These are phyloP conservation scores for Citrullus colocynthis DNA, from an alignment of 306 rosid genomes.

Conservation along the genomic window DNA sequence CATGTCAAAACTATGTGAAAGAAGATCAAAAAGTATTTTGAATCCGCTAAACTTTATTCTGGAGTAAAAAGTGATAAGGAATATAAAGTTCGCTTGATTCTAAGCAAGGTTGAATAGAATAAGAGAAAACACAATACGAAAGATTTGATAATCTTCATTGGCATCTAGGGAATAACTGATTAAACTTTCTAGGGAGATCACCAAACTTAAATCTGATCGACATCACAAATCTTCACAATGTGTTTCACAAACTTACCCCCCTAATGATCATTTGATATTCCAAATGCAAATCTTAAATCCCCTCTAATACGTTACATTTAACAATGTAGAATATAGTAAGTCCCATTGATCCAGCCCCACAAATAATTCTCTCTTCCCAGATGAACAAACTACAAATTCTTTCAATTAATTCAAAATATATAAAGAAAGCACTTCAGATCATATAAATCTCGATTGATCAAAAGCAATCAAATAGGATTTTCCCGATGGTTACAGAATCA, in stretches of 20 bases:
- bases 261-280: neutral
- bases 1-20: neutral
- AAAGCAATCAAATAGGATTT: neutral
- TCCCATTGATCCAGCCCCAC: neutral
- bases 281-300: neutral
- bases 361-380: neutral
- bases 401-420: neutral
- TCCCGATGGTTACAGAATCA: neutral
- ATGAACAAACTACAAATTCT: neutral
- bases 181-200: neutral
- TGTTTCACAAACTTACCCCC: neutral
- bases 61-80: neutral
- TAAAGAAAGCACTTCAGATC: neutral
- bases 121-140: neutral
- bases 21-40: neutral
- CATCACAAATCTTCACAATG: neutral
- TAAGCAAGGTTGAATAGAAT: neutral
- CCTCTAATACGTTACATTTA: neutral
- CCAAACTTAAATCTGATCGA: neutral
- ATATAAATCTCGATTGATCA: neutral
- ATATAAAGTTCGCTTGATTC: neutral
- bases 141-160: neutral
- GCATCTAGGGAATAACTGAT: neutral
- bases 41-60: neutral
- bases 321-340: neutral